Conservation (phyloP, 129 eudicot species). For the Tagetes erecta region DNA sequence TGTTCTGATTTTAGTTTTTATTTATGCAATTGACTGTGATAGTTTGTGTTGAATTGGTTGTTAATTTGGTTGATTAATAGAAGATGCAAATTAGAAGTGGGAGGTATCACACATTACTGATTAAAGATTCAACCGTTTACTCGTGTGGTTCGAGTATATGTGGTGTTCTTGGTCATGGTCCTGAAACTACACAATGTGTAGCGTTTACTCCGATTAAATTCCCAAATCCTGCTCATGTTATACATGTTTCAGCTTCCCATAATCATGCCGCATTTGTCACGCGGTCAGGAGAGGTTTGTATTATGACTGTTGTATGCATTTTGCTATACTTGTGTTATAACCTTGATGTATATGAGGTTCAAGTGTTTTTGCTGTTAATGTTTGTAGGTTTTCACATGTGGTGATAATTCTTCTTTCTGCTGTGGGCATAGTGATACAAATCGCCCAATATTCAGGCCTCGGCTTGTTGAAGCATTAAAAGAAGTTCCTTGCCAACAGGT, state of each 20-base stretch:
- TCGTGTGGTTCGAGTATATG: conserved; percentile 95
- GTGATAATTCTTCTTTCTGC: conserved; percentile 90
- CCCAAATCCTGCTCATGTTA: conserved; percentile 53
- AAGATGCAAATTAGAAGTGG: conserved; percentile 97
- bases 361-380: background rate
- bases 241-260: conserved; percentile 85
- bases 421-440: conserved; percentile 85
- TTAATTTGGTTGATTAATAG: conserved; percentile 23
- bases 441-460: conserved; percentile 80
- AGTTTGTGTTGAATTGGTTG: background rate
- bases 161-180: conserved; percentile 99
- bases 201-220: conserved; percentile 70
- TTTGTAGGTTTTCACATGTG: conserved; percentile 90
- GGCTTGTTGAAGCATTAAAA: conserved; percentile 73
- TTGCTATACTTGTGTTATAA: background rate
- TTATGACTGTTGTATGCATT: background rate
- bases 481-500: conserved; percentile 84
- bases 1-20: background rate
- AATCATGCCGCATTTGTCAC: conserved; percentile 94
- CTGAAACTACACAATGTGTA: conserved; percentile 79
- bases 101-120: conserved; percentile 84
- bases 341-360: background rate
- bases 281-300: conserved; percentile 76
- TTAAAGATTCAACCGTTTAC: conserved; percentile 65
- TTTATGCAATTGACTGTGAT: background rate